These are phyloP conservation scores for Lentinula sp. DNA, from an alignment of 768 basidiomycete species.

Conservation along the genomic window DNA sequence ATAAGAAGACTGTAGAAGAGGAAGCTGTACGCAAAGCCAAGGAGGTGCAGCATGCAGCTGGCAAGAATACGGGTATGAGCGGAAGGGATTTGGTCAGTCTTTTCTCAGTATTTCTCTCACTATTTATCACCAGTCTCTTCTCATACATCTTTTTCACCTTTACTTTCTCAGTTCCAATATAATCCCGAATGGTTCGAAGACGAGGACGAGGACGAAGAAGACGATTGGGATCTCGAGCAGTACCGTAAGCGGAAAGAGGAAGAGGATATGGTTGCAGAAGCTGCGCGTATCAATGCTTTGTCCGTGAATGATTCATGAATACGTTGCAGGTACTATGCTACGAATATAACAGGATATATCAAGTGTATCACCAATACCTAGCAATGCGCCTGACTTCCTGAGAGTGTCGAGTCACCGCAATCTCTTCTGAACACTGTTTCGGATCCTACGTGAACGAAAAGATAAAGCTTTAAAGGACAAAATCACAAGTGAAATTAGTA, in stretches of 20 bases:
- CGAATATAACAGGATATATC: no score
- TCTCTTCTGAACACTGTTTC: no score
- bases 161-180: slow-evolving; percentile 72
- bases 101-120: neutral
- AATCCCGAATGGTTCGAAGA: slow-evolving; percentile 90
- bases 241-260: slow-evolving; percentile 61
- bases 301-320: slow-evolving; percentile 24
- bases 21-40: slow-evolving; percentile 81
- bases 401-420: no score
- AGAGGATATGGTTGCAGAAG: slow-evolving; percentile 50
- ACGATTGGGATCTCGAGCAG: slow-evolving; percentile 54
- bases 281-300: slow-evolving; percentile 42
- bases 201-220: slow-evolving; percentile 43
- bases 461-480: no score
- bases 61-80: slow-evolving; percentile 90
- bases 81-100: slow-evolving; percentile 83
- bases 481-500: no score
- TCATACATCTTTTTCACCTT: neutral
- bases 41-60: slow-evolving; percentile 73
- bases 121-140: neutral
- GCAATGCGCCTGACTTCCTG: no score
- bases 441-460: no score
- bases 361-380: no score
- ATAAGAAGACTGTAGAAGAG: slow-evolving; percentile 90
- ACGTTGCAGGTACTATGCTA: neutral